phyloP scores from a whole-genome alignment of 2,329 filamentous ascomycete species.

The Blastomyces silverae region DNA sequence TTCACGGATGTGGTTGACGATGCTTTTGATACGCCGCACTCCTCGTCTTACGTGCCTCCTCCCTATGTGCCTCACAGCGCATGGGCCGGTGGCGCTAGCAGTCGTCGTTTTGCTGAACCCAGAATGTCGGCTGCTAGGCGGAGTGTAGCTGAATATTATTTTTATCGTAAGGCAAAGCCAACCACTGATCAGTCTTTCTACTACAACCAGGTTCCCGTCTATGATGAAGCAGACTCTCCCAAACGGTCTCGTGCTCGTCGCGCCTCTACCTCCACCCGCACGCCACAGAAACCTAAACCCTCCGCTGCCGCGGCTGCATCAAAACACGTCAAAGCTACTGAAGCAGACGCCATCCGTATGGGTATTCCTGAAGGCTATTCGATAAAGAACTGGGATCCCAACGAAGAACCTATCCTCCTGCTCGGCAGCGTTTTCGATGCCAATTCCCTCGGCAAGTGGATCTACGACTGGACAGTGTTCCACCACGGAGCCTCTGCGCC shows the following conservation, averaged over 20 bases:
- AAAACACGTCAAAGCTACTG: slow-evolving; percentile 50
- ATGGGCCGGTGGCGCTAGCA: slow-evolving; percentile 3
- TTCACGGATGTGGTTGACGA: slow-evolving; percentile 52
- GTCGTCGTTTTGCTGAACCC: slow-evolving; percentile 15
- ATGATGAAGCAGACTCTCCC: slow-evolving; percentile 49
- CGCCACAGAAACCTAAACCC: slow-evolving; percentile 39
- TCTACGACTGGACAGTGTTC: slow-evolving; percentile 98
- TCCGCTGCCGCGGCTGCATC: slow-evolving; percentile 25
- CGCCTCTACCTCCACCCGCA: slow-evolving; percentile 48
- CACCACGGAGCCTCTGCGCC: slow-evolving; percentile 73
- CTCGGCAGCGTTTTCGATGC: slow-evolving; percentile 94
- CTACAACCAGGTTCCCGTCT: slow-evolving; percentile 49
- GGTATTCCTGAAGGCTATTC: slow-evolving; percentile 85
- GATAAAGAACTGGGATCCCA: slow-evolving; percentile 96
- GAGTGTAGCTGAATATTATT: slow-evolving; percentile 17
- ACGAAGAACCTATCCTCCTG: slow-evolving; percentile 86
- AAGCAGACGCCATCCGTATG: slow-evolving; percentile 56
- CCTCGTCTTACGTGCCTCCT: slow-evolving; percentile 11
- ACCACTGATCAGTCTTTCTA: slow-evolving; percentile 48
- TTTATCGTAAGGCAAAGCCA: slow-evolving; percentile 39
- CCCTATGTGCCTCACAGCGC: slow-evolving; percentile 2
- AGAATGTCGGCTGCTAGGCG: slow-evolving; percentile 11
- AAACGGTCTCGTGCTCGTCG: slow-evolving; percentile 48
- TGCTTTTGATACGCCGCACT: slow-evolving; percentile 43
- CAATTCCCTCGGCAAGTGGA: slow-evolving; percentile 97